A percentile compares a stretch with the other conserved stretches of the same genome.
phyloP scores from a whole-genome alignment of 345 rosid genomes.

The Pistacia atlantica region DNA sequence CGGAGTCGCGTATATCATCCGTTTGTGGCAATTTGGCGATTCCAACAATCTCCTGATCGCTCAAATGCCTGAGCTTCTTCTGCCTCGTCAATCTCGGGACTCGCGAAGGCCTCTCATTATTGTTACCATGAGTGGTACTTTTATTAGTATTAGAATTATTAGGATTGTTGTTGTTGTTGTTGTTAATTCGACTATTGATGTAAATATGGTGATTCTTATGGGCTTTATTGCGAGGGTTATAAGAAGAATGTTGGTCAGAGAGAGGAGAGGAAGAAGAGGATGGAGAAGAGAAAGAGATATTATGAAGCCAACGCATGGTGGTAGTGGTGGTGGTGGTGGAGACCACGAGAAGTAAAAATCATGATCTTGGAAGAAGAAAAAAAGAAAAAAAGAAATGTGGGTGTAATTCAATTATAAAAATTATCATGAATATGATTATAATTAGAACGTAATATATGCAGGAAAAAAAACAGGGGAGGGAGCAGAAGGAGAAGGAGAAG shows the following conservation, averaged over 20 bases:
- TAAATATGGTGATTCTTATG: background rate
- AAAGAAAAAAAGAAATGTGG: background rate
- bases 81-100: slow-evolving; percentile 52
- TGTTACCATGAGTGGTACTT: background rate
- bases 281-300: slow-evolving; percentile 51
- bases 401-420: background rate
- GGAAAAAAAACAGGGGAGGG: background rate
- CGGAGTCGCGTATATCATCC: slow-evolving; percentile 10
- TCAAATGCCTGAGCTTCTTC: slow-evolving; percentile 61
- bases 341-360: slow-evolving; percentile 30
- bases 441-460: background rate
- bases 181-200: too few relatives aligned
- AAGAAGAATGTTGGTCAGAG: slow-evolving; percentile 26
- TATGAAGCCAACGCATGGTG: slow-evolving; percentile 81
- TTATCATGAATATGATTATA: background rate
- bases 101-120: slow-evolving; percentile 2
- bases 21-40: slow-evolving; percentile 25
- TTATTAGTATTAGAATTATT: background rate
- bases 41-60: slow-evolving; percentile 44
- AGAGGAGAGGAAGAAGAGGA: slow-evolving; percentile 34
- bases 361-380: background rate
- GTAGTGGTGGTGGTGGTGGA: slow-evolving; percentile 26
- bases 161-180: background rate
- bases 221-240: slow-evolving; percentile 22
- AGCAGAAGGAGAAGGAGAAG: background rate